Evolutionary conservation across 2,329 filamentous ascomycete species (phyloP).

Genomic region (Cylindrodendrum hubeiense): DNA sequence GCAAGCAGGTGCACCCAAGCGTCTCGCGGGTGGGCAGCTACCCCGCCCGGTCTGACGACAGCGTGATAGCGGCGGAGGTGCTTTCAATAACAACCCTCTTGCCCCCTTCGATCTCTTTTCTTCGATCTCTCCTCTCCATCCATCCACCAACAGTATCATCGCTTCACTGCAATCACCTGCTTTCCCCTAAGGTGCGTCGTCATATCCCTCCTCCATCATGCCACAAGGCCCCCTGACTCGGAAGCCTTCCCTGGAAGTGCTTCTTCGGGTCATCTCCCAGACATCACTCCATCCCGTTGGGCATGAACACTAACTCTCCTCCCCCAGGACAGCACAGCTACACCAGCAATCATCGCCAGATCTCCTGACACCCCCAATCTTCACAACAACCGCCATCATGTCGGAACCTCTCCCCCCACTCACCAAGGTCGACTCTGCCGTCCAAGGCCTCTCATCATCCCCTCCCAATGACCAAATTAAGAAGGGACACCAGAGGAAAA

Average conservation of each 20-base stretch:
- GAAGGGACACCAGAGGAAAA: constrained; percentile 75
- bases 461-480: constrained; percentile 68
- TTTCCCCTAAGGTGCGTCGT: constrained; percentile 38
- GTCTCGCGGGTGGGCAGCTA: constrained; percentile 47
- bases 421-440: constrained; percentile 91
- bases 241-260: neutral
- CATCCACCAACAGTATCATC: constrained; percentile 42
- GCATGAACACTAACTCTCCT: constrained; percentile 24
- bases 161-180: constrained; percentile 36
- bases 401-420: constrained; percentile 77
- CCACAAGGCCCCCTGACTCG: neutral
- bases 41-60: constrained; percentile 60
- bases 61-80: constrained; percentile 41
- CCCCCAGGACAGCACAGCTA: constrained; percentile 25
- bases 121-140: constrained; percentile 41
- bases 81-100: constrained; percentile 49
- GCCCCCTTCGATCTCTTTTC: constrained; percentile 44
- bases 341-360: constrained; percentile 31
- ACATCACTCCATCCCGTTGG: neutral
- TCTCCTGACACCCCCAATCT: constrained; percentile 37
- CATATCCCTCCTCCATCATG: neutral
- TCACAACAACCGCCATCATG: constrained; percentile 47
- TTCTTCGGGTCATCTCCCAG: neutral
- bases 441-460: constrained; percentile 80
- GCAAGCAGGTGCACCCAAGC: constrained; percentile 29